Evolutionary conservation across 208 protist genomes (phyloP).

Genomic region (Leishmania aethiopica): DNA sequence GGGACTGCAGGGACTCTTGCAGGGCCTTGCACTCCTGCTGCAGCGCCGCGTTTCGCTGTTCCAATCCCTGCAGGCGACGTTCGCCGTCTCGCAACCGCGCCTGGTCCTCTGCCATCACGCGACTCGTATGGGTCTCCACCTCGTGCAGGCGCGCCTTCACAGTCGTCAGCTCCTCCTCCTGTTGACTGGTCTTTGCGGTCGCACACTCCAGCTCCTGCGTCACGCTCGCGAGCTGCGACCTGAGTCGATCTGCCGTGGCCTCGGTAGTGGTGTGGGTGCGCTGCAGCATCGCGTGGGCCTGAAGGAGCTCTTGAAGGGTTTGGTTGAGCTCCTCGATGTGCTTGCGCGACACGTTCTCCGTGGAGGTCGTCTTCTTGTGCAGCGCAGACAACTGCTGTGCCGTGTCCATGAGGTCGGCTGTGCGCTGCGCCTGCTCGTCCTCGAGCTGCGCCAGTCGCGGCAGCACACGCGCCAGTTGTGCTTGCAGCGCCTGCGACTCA

Average conservation of each 20-base stretch:
- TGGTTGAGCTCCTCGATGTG: conserved; percentile 52
- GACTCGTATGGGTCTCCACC: conserved; percentile 37
- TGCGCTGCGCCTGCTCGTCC: conserved; percentile 47
- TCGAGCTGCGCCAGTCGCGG: conserved; percentile 61
- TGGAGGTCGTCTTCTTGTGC: conserved; percentile 38
- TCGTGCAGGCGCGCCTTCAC: conserved; percentile 35
- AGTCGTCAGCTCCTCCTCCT: conserved; percentile 34
- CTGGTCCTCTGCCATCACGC: conserved; percentile 36
- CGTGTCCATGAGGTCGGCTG: conserved; percentile 62
- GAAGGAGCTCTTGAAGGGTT: conserved; percentile 46
- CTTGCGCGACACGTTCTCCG: conserved; percentile 46
- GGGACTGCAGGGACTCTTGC: conserved; percentile 48
- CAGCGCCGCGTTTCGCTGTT: conserved; percentile 52
- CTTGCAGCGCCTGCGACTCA: conserved; percentile 37
- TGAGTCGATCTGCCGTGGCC: conserved; percentile 44
- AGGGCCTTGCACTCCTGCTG: conserved; percentile 55
- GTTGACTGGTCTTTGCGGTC: conserved; percentile 21
- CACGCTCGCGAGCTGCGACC: conserved; percentile 29
- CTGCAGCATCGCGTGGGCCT: conserved; percentile 40
- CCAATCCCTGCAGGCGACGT: conserved; percentile 36
- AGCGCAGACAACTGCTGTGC: conserved; percentile 60
- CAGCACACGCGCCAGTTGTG: conserved; percentile 49
- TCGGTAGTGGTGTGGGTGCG: conserved; percentile 40
- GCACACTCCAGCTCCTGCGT: conserved; percentile 44
- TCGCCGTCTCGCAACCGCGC: conserved; percentile 39